Conservation (phyloP, 2,329 filamentous ascomycete genomes). For the Trichoderma harzianum region DNA sequence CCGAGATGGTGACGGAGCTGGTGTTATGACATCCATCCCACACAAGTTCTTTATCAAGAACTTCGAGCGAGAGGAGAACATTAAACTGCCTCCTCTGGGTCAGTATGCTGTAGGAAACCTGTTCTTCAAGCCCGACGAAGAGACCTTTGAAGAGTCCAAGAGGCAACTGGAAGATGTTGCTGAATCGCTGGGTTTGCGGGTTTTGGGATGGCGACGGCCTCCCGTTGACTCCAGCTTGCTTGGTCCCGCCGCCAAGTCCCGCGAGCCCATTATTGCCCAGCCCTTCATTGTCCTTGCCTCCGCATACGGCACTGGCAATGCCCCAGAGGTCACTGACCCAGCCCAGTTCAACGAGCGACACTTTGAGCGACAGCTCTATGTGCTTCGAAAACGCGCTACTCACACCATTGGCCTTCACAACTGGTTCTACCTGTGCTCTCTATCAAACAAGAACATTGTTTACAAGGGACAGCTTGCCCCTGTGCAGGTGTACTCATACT, state of each 20-base stretch:
- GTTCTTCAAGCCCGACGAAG: slow-evolving; percentile 96
- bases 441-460: slow-evolving; percentile 97
- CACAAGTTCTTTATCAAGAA: slow-evolving; percentile 99
- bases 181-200: slow-evolving; percentile 79
- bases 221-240: slow-evolving; percentile 90
- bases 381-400: slow-evolving; percentile 90
- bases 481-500: slow-evolving; percentile 96
- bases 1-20: slow-evolving; percentile 95
- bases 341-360: slow-evolving; percentile 77
- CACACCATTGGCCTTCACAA: slow-evolving; percentile 94
- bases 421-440: slow-evolving; percentile 97
- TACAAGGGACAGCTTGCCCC: slow-evolving; percentile 97
- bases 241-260: slow-evolving; percentile 85
- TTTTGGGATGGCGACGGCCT: slow-evolving; percentile 94
- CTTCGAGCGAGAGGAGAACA: slow-evolving; percentile 85
- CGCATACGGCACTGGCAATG: slow-evolving; percentile 77
- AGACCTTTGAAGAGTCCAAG: slow-evolving; percentile 86
- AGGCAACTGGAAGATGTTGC: slow-evolving; percentile 92
- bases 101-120: slow-evolving; percentile 97
- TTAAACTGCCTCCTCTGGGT: slow-evolving; percentile 80
- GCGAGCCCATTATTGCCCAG: slow-evolving; percentile 92
- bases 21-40: slow-evolving; percentile 98
- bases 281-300: slow-evolving; percentile 88
- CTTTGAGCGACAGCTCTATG: slow-evolving; percentile 91
- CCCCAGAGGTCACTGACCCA: slow-evolving; percentile 73